Percentiles rank a stretch among this genome's conserved stretches.
These are phyloP conservation scores for Nicotiana sylvestris DNA, from an alignment of 257 asterid species.

Conservation along the genomic window DNA sequence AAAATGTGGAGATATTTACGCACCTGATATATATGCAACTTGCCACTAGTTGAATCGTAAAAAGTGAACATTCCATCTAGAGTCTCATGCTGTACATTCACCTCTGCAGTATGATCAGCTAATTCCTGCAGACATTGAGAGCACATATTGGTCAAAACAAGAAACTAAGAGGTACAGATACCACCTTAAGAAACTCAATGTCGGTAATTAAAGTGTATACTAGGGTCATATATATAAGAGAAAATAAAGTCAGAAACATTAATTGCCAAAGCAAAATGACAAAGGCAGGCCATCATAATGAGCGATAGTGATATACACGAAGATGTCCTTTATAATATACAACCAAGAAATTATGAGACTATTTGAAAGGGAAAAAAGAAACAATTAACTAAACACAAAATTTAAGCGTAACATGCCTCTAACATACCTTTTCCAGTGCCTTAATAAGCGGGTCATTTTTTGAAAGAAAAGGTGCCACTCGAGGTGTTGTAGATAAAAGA, in stretches of 20 bases:
- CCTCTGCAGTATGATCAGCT: conserved; percentile 65
- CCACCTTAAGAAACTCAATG: neutral
- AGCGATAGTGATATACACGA: neutral
- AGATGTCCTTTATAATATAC: neutral
- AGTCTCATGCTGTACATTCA: conserved; percentile 69
- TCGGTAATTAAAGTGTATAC: no score
- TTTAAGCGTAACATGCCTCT: neutral
- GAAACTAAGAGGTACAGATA: neutral
- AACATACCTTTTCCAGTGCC: conserved; percentile 74
- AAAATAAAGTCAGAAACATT: neutral
- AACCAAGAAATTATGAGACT: neutral
- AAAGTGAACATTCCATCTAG: conserved; percentile 80
- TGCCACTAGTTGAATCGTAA: conserved; percentile 68
- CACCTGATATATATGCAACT: conserved; percentile 83
- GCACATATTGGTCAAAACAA: neutral
- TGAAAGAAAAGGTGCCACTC: conserved; percentile 76
- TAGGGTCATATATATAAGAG: no score
- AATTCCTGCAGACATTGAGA: conserved; percentile 50
- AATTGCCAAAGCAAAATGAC: neutral
- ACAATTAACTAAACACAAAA: neutral
- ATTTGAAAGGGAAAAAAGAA: neutral
- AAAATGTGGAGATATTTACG: neutral
- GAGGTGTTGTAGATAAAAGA: conserved; percentile 78
- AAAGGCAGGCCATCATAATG: neutral
- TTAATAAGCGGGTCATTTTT: conserved; percentile 60